phyloP scores from a whole-genome alignment of 768 basidiomycete species.

The Pulveroboletus sp. region DNA sequence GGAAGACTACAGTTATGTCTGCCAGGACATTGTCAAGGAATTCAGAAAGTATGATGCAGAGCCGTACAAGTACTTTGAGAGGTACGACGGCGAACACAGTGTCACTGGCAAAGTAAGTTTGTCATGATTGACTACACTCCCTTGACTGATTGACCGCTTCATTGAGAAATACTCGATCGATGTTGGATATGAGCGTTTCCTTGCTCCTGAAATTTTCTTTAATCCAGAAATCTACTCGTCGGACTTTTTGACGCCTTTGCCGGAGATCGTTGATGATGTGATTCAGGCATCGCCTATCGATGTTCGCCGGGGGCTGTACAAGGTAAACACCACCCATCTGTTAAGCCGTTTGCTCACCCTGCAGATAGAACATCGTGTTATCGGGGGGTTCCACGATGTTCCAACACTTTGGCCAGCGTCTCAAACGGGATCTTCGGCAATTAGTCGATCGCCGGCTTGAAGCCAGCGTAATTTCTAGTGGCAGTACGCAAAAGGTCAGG shows the following conservation, averaged over 20 bases:
- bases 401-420: constrained; percentile 94
- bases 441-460: constrained; percentile 89
- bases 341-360: background rate
- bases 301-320: constrained; percentile 93
- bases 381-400: constrained; percentile 99
- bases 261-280: constrained; percentile 92
- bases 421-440: constrained; percentile 93
- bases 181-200: constrained; percentile 97
- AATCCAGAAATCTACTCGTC: constrained; percentile 98
- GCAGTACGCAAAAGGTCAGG: constrained; percentile 68
- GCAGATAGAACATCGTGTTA: constrained; percentile 85
- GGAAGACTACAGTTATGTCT: constrained; percentile 97
- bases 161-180: constrained; percentile 87
- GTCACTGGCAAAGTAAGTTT: constrained; percentile 81
- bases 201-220: constrained; percentile 99
- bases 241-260: constrained; percentile 94
- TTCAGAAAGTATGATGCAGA: constrained; percentile 97
- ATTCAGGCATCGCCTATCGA: constrained; percentile 97
- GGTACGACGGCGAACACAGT: constrained; percentile 89
- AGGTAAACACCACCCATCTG: constrained; percentile 42
- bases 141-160: constrained; percentile 5
- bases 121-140: background rate
- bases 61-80: constrained; percentile 90
- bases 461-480: constrained; percentile 66
- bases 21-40: constrained; percentile 98